These are phyloP conservation scores for Colletotrichum australisinense DNA, from an alignment of 2,329 filamentous ascomycete genomes.

Conservation along the genomic window DNA sequence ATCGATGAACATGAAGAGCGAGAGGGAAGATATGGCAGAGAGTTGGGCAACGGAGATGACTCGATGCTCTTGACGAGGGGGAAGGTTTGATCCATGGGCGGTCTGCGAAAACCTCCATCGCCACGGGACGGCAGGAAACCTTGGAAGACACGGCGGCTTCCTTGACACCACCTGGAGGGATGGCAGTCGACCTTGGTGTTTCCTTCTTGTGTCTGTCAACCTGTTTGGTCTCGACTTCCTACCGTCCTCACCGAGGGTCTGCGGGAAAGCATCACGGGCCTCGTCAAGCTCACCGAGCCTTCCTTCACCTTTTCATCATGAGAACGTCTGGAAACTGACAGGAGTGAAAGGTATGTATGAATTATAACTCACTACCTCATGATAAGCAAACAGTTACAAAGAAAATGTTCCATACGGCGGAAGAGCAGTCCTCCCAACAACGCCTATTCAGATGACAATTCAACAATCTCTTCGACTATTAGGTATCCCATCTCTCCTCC, in stretches of 20 bases:
- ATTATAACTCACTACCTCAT: neutral
- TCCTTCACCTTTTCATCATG: neutral
- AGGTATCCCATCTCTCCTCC: neutral
- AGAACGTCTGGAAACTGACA: neutral
- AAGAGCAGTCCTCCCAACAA: neutral
- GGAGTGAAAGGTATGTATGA: neutral
- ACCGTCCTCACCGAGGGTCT: neutral
- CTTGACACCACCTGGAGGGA: neutral
- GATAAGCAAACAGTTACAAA: neutral
- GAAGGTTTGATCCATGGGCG: too few species aligned
- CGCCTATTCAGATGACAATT: neutral
- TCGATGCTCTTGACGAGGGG: too few species aligned
- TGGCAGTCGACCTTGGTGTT: neutral
- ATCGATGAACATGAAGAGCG: too few species aligned
- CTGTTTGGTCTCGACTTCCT: neutral
- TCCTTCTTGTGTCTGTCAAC: neutral
- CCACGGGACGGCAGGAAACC: neutral
- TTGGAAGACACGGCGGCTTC: neutral
- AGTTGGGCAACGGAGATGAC: too few species aligned
- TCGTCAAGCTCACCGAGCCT: neutral
- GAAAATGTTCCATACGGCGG: neutral
- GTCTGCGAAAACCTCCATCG: neutral
- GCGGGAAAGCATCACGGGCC: neutral
- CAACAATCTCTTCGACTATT: neutral
- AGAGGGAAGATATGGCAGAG: too few species aligned